Evolutionary conservation across 495 filamentous ascomycete species (phyloP), one percentile per base, ranked within the genome.

Genomic region (Aspergillus homomorphus): DNA sequence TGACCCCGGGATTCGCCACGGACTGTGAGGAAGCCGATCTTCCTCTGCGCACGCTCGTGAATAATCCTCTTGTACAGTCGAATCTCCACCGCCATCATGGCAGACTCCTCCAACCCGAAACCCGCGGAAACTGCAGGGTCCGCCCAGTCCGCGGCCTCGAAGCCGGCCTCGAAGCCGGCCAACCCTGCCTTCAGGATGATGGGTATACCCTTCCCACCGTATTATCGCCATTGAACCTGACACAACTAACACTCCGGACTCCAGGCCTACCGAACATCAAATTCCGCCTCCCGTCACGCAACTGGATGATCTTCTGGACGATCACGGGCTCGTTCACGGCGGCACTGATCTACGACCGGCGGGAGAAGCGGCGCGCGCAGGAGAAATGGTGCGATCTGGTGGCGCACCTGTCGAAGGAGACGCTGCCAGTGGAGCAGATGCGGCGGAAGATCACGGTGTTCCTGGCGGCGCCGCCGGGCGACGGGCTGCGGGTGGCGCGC

Each of bases 291-390:
- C 94, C 94, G 19, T 99, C 94, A 14, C 87, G 95, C 24, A 98
- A 98, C 68, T 99, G 94, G 94, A 83, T 90, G 75, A 97, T 99
- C 62, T 98, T 99, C 77, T 79, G 93, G 66, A 76, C 87, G 18
- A 72, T 98, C 61, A 87, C 87, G 15, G 85, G 86, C 26, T 85
- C 89, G 33, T 88, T 96, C 62, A 85, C 88, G 0, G 85, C 81
- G 7, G 87, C 89, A 12, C 71, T 97, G 49, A 79, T 90, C 62
- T 96, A 98, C 76, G 94, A 99, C 74, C 90, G 91, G 61, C 82
- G 88, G 38, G 87, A 97, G 72, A 96, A 93, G 74, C 87, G 84
- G 54, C 84, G 85, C 51, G 82, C 82, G 14, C 93, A 92, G 50
- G 79, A 87, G 56, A 93, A 91, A 75, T 99, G 94, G 94, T 82